Conservation (phyloP, 495 filamentous ascomycete species). For the Margaritispora aquatica region DNA sequence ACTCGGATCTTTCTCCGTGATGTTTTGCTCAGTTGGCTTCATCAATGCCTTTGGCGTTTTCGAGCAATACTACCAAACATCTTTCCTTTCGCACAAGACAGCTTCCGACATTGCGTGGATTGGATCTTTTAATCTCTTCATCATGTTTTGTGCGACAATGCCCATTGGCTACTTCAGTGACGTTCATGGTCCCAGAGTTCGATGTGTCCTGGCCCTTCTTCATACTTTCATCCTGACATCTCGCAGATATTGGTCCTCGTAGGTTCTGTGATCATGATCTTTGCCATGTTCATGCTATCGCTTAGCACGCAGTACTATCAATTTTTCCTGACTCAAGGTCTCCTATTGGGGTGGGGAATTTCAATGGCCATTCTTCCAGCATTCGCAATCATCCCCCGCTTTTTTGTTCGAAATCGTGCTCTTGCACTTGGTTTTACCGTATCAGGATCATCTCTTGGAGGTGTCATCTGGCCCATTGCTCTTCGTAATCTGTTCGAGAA, state of each 20-base stretch:
- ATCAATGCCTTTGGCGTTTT: slow-evolving; percentile 56
- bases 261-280: slow-evolving; percentile 48
- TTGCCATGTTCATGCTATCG: slow-evolving; percentile 65
- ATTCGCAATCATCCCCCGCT: slow-evolving; percentile 51
- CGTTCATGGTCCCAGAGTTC: slow-evolving; percentile 48
- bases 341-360: slow-evolving; percentile 64
- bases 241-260: slow-evolving; percentile 32
- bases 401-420: slow-evolving; percentile 35
- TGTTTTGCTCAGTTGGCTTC: slow-evolving; percentile 16
- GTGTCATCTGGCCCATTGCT: slow-evolving; percentile 67
- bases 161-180: slow-evolving; percentile 49
- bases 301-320: slow-evolving; percentile 61
- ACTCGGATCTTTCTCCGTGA: slow-evolving; percentile 1
- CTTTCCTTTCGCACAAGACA: slow-evolving; percentile 28
- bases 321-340: slow-evolving; percentile 66
- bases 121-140: slow-evolving; percentile 46
- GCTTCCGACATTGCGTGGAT: slow-evolving; percentile 53
- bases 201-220: neutral
- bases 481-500: slow-evolving; percentile 50
- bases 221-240: neutral
- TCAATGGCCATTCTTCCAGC: slow-evolving; percentile 68
- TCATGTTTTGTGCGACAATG: slow-evolving; percentile 42
- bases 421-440: slow-evolving; percentile 64
- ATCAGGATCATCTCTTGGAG: slow-evolving; percentile 59
- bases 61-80: slow-evolving; percentile 58